These are phyloP conservation scores for Piedraia hortae DNA, from an alignment of 2,329 filamentous ascomycete species.

Conservation along the genomic window DNA sequence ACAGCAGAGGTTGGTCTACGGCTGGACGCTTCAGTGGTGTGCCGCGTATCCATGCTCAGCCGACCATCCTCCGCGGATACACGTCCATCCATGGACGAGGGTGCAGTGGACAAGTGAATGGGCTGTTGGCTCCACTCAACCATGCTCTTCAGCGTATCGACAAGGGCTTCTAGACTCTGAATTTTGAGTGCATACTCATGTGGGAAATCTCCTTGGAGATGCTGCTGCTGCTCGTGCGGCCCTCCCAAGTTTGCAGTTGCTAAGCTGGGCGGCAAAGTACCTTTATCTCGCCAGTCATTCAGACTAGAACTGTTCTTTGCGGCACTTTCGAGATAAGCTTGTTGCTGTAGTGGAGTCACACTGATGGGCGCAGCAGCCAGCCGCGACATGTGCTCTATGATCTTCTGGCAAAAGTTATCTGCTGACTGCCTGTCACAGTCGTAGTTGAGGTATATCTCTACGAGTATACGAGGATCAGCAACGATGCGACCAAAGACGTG, in stretches of 20 bases:
- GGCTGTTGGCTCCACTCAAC: conserved; percentile 74
- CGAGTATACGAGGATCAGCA: conserved; percentile 60
- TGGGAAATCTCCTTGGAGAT: conserved; percentile 41
- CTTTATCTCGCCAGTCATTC: conserved; percentile 61
- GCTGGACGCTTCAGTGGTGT: conserved; percentile 1
- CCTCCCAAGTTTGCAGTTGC: conserved; percentile 43
- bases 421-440: conserved; percentile 80
- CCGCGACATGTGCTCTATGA: conserved; percentile 79
- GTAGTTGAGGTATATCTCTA: conserved; percentile 93
- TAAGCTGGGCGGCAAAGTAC: conserved; percentile 64
- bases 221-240: conserved; percentile 21
- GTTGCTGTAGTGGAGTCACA: conserved; percentile 51
- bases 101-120: conserved; percentile 20
- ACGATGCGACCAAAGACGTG: conserved; percentile 61
- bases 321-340: conserved; percentile 59
- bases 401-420: conserved; percentile 85
- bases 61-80: conserved; percentile 32
- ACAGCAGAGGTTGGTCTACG: conserved; percentile 10
- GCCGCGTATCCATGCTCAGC: conserved; percentile 47
- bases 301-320: conserved; percentile 18
- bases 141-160: conserved; percentile 67
- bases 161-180: conserved; percentile 61
- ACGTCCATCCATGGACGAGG: conserved; percentile 18
- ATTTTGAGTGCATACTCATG: conserved; percentile 81
- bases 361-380: conserved; percentile 56